These are phyloP conservation scores for Dactylellina leptospora DNA, from an alignment of 2,329 filamentous ascomycete species.

Conservation along the genomic window DNA sequence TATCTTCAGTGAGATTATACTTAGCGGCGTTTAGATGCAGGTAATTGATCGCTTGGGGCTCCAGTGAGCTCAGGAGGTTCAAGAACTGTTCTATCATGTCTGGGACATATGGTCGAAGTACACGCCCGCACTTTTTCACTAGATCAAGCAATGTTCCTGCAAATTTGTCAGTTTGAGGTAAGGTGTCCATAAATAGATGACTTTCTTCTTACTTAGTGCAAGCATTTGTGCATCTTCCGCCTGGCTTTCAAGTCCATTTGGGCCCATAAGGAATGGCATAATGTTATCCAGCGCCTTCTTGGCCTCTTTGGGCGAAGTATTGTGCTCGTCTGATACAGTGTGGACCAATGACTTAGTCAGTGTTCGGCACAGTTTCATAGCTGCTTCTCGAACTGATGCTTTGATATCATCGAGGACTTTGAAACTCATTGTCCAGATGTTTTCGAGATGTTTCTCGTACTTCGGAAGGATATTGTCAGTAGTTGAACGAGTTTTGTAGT, in stretches of 20 bases:
- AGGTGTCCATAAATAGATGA: too few relatives aligned
- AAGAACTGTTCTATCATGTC: conserved; percentile 83
- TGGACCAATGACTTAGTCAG: conserved; percentile 86
- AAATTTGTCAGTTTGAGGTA: not conserved
- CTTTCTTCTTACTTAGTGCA: conserved; percentile 63
- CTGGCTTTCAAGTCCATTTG: conserved; percentile 86
- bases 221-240: conserved; percentile 88
- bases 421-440: conserved; percentile 85
- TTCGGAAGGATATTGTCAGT: conserved; percentile 60
- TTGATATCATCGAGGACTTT: conserved; percentile 98
- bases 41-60: conserved; percentile 86
- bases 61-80: conserved; percentile 82
- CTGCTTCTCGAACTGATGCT: conserved; percentile 81
- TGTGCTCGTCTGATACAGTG: conserved; percentile 55
- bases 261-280: conserved; percentile 87
- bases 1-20: conserved; percentile 83
- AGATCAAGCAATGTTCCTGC: conserved; percentile 80
- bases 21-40: conserved; percentile 86
- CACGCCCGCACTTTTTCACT: conserved; percentile 84
- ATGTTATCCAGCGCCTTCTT: conserved; percentile 76
- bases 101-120: conserved; percentile 81
- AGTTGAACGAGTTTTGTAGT: too few relatives aligned
- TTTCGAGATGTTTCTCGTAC: conserved; percentile 83
- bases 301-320: conserved; percentile 55
- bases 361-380: conserved; percentile 80